Conservation (phyloP, 257 asterid species). For the Solanum stenotomum region DNA sequence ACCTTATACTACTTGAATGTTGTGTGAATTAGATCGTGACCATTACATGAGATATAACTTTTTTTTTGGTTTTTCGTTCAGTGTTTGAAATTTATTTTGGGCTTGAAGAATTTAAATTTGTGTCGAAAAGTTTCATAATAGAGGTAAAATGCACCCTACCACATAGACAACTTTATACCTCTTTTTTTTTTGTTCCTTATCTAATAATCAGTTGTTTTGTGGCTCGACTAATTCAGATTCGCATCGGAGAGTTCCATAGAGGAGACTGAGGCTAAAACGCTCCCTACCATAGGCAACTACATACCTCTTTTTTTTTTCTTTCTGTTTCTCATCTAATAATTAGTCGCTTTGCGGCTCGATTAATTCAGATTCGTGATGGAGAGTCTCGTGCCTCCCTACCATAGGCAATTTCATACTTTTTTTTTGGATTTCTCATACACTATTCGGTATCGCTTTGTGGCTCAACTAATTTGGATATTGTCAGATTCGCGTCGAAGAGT, state of each 20-base stretch:
- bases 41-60: neutral
- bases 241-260: neutral
- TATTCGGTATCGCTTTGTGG: no score
- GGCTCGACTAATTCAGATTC: neutral
- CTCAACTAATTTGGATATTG: no score
- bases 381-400: no score
- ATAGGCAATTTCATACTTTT: no score
- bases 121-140: neutral
- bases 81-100: neutral
- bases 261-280: neutral
- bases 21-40: neutral
- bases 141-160: neutral
- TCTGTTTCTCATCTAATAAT: no score
- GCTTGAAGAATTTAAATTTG: neutral
- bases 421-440: no score
- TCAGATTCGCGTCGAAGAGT: no score
- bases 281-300: neutral
- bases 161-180: neutral
- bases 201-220: accelerated
- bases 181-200: neutral
- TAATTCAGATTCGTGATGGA: no score
- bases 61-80: neutral
- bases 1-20: neutral
- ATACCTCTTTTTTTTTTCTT: neutral
- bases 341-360: no score